Evolutionary conservation across 371 early-diverging fungal genomes (phyloP).

Genomic region (Batkoa obscura): DNA sequence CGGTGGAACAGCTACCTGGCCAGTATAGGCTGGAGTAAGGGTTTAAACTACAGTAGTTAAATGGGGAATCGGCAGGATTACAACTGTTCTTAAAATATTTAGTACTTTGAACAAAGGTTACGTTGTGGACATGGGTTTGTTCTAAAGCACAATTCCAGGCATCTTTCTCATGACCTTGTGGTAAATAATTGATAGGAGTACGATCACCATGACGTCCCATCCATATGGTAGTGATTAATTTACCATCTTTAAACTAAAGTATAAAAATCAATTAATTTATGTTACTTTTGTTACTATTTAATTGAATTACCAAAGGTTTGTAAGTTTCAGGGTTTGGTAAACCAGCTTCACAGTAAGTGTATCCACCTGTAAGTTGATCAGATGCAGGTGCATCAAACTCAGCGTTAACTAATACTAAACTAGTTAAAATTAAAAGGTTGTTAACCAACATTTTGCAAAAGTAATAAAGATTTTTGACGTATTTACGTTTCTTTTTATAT

Average conservation of each 20-base stretch:
- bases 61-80: too few relatives aligned
- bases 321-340: not conserved
- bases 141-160: not conserved
- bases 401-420: too few relatives aligned
- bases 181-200: not conserved
- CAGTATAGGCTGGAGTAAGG: not conserved
- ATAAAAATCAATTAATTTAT: too few relatives aligned
- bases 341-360: not conserved
- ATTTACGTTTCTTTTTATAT: too few relatives aligned
- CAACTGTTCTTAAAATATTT: too few relatives aligned
- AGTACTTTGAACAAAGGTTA: not conserved
- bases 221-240: too few relatives aligned
- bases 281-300: too few relatives aligned
- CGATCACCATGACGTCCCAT: conserved; percentile 11
- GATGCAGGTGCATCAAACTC: too few relatives aligned
- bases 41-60: not conserved
- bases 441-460: too few relatives aligned
- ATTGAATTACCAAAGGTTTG: not conserved
- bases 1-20: not conserved
- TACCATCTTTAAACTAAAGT: too few relatives aligned
- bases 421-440: too few relatives aligned
- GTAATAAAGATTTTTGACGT: too few relatives aligned
- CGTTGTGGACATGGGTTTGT: not conserved
- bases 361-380: not conserved
- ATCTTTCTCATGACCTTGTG: not conserved